These are phyloP conservation scores for Albatrellus ellisii DNA, from an alignment of 768 basidiomycete species.

Conservation along the genomic window DNA sequence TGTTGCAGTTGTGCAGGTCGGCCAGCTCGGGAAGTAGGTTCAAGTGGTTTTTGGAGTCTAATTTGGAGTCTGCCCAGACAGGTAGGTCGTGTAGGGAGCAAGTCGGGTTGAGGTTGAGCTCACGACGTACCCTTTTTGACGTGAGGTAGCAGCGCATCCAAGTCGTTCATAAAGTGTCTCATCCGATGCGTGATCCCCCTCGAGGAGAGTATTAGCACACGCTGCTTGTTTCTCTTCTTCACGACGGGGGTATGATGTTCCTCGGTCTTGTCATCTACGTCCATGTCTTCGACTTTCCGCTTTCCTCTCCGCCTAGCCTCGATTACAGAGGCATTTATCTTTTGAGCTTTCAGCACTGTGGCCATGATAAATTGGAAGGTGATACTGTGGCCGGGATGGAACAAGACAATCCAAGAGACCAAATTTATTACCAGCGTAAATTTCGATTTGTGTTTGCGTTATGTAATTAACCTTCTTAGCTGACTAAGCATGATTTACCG, in stretches of 20 bases:
- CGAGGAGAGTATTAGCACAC: constrained; percentile 85
- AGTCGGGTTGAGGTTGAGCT: not conserved
- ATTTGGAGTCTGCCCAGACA: constrained; percentile 66
- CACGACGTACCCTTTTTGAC: constrained; percentile 77
- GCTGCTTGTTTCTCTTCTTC: constrained; percentile 82
- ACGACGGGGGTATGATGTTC: constrained; percentile 20
- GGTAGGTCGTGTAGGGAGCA: not conserved
- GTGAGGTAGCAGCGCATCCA: constrained; percentile 84
- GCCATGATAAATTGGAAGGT: constrained; percentile 42
- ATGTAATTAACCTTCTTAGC: too few species aligned
- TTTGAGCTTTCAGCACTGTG: constrained; percentile 49
- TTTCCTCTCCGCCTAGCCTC: constrained; percentile 36
- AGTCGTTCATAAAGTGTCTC: constrained; percentile 93
- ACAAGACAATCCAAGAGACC: too few species aligned
- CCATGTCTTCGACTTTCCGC: constrained; percentile 50
- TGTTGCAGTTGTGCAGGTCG: constrained; percentile 96
- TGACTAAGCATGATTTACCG: too few species aligned
- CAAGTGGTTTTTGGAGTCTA: constrained; percentile 93
- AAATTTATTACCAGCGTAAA: too few species aligned
- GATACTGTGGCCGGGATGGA: too few species aligned
- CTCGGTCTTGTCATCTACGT: constrained; percentile 42
- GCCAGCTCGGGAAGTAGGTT: constrained; percentile 90
- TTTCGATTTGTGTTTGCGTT: too few species aligned
- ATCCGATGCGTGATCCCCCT: constrained; percentile 92
- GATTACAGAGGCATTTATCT: constrained; percentile 38